Conservation (phyloP, 163 green algal genomes). For the Chlamydomonas reinhardtii region DNA sequence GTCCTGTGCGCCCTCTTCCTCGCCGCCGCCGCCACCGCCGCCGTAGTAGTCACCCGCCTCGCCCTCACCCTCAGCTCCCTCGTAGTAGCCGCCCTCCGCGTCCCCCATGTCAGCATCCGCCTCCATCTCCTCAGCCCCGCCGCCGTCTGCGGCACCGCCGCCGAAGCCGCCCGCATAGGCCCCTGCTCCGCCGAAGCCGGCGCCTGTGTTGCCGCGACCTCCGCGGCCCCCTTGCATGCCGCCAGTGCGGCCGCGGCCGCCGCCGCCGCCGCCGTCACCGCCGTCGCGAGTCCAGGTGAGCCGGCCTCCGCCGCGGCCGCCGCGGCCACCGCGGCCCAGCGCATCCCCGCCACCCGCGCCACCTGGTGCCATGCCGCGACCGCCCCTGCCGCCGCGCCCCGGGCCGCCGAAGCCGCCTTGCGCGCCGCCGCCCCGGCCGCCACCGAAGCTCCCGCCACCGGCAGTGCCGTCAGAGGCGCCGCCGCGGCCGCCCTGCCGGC, state of each 20-base stretch:
- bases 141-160: not conserved
- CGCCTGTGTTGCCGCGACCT: not conserved
- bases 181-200: not conserved
- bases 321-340: no score
- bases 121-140: not conserved
- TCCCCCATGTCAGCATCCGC: slow-evolving; percentile 2
- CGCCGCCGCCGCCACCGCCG: not conserved
- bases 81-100: not conserved
- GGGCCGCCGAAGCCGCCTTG: no score
- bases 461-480: no score
- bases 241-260: not conserved
- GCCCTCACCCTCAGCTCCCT: no score
- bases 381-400: no score
- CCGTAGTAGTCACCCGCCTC: no score
- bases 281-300: not conserved
- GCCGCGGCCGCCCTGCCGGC: no score
- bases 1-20: not conserved
- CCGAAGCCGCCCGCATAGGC: not conserved
- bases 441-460: no score
- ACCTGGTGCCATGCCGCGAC: no score
- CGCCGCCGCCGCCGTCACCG: not conserved
- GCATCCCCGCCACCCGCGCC: no score
- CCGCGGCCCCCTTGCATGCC: not conserved
- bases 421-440: no score
- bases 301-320: no score